Conservation (phyloP, 2,329 filamentous ascomycete species). For the Trichoderma koningii region DNA sequence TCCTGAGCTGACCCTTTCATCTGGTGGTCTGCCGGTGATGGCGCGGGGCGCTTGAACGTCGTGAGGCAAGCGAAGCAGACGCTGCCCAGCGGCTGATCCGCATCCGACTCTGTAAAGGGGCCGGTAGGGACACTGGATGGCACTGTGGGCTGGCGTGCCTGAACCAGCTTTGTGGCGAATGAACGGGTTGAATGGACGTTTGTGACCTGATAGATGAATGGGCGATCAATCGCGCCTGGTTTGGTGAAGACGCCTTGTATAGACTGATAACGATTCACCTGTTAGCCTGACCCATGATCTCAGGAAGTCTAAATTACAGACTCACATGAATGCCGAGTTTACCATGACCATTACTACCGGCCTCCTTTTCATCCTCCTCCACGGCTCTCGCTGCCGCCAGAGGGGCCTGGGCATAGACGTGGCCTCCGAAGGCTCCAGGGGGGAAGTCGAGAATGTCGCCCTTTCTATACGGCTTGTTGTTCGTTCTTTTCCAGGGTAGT, state of each 20-base stretch:
- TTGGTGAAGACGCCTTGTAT: constrained; percentile 60
- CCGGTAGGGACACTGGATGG: constrained; percentile 43
- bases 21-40: constrained; percentile 44
- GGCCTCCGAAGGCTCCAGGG: constrained; percentile 38
- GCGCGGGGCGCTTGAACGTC: constrained; percentile 52
- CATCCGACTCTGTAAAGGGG: constrained; percentile 46
- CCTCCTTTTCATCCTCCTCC: constrained; percentile 37
- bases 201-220: constrained; percentile 55
- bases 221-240: constrained; percentile 49
- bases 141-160: constrained; percentile 49
- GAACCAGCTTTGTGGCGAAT: constrained; percentile 54
- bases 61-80: constrained; percentile 55
- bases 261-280: constrained; percentile 41
- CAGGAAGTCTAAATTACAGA: not conserved
- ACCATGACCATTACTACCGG: constrained; percentile 23
- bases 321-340: constrained; percentile 45
- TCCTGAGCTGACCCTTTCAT: constrained; percentile 44
- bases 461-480: constrained; percentile 10
- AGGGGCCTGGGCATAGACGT: constrained; percentile 44
- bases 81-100: constrained; percentile 42
- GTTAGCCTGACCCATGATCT: not conserved
- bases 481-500: constrained; percentile 36
- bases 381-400: constrained; percentile 41
- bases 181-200: constrained; percentile 48
- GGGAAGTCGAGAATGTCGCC: not conserved